Percentiles rank a stretch among this genome's conserved stretches.
Conservation (phyloP, 495 filamentous ascomycete genomes). For the Hyaloscypha hepaticicola region DNA sequence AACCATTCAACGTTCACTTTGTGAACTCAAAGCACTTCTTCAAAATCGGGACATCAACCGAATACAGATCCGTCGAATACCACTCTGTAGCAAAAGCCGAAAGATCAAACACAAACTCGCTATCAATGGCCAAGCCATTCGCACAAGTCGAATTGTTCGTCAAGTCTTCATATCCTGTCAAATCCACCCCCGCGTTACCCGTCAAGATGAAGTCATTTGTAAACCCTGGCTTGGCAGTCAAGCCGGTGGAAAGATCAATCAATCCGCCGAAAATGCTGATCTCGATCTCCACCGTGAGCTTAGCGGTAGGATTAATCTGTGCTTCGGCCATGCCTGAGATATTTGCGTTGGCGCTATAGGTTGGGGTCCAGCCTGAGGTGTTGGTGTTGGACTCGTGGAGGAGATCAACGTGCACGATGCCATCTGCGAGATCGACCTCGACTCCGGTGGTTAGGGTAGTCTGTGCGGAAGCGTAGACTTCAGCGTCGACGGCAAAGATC, state of each 20-base stretch:
- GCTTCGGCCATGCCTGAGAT: constrained; percentile 28
- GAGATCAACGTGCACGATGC: constrained; percentile 36
- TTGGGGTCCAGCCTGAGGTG: constrained; percentile 32
- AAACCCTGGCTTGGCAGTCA: constrained; percentile 28
- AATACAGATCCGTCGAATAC: constrained; percentile 20
- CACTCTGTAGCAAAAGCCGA: constrained; percentile 29
- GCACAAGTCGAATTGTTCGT: constrained; percentile 12
- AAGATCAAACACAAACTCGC: constrained; percentile 27
- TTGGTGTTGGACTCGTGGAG: constrained; percentile 23
- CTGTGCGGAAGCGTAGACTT: constrained; percentile 29
- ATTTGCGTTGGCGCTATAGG: constrained; percentile 26
- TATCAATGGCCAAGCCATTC: constrained; percentile 19
- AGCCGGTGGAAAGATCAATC: constrained; percentile 27
- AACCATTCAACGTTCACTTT: neutral
- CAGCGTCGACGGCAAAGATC: constrained; percentile 31
- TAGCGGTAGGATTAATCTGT: constrained; percentile 22
- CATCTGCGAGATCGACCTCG: constrained; percentile 28
- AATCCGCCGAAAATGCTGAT: constrained; percentile 26
- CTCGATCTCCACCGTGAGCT: constrained; percentile 27
- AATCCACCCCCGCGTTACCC: constrained; percentile 17
- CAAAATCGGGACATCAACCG: constrained; percentile 21
- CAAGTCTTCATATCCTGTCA: constrained; percentile 10
- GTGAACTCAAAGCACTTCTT: constrained; percentile 22
- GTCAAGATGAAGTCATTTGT: constrained; percentile 24
- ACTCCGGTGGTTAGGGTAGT: constrained; percentile 29